A percentile compares a stretch with the other conserved stretches of the same genome.
phyloP scores from a whole-genome alignment of 1,284 basidiomycete genomes.

The Ganoderma meredithae region DNA sequence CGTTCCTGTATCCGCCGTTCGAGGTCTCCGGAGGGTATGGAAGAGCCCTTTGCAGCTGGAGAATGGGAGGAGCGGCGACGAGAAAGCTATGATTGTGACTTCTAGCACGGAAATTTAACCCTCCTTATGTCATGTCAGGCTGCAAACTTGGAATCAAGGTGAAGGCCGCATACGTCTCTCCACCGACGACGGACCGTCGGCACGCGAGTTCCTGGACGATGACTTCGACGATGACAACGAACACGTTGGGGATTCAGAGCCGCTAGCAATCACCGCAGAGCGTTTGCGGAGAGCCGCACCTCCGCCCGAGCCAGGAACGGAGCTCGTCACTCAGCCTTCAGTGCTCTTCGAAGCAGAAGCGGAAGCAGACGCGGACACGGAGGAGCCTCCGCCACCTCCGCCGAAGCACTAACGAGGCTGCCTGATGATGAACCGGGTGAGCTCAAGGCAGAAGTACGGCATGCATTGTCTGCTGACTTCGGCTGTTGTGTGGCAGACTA shows the following conservation, averaged over 20 bases:
- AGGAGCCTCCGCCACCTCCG: constrained; percentile 26
- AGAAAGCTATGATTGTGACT: background rate
- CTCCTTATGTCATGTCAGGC: constrained; percentile 45
- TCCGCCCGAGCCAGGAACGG: constrained; percentile 10
- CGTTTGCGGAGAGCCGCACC: constrained; percentile 23
- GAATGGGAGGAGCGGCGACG: background rate
- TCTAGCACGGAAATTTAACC: background rate
- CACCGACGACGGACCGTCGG: constrained; percentile 74
- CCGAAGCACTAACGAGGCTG: constrained; percentile 17
- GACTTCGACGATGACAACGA: constrained; percentile 60
- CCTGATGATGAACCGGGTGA: constrained; percentile 5
- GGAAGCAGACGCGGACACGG: constrained; percentile 12
- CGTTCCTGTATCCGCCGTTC: background rate
- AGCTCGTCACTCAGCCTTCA: constrained; percentile 4
- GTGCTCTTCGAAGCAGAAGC: constrained; percentile 20
- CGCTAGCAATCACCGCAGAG: constrained; percentile 34
- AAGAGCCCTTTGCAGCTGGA: background rate
- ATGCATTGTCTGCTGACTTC: constrained; percentile 20
- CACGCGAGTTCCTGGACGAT: constrained; percentile 68
- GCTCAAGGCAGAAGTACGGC: constrained; percentile 1
- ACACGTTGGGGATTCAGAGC: constrained; percentile 39
- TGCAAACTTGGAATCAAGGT: constrained; percentile 61
- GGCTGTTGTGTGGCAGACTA: constrained; percentile 2
- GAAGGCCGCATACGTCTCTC: constrained; percentile 75
- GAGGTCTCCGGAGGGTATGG: background rate